Evolutionary conservation across 805 yeast species (phyloP).

Genomic region (Wickerhamiella allomyrinae): DNA sequence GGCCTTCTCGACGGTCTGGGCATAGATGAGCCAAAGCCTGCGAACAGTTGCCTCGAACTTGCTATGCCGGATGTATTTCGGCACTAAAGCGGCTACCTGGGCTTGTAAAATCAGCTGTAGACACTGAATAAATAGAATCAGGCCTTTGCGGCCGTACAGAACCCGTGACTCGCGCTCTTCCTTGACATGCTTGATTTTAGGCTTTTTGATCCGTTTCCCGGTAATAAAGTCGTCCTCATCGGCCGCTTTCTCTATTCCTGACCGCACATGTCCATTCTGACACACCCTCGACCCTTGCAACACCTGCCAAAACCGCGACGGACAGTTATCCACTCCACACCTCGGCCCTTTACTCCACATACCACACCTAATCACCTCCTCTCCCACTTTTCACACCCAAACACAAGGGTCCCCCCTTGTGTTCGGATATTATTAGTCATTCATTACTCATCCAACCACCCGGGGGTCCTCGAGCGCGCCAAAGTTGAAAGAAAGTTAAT

Average conservation of each 20-base stretch:
- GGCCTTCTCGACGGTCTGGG: conserved; percentile 1
- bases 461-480: too few relatives aligned
- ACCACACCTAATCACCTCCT: not conserved
- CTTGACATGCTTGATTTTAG: conserved; percentile 6
- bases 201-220: conserved; percentile 16
- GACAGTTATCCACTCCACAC: conserved; percentile 86
- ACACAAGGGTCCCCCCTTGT: too few relatives aligned
- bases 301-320: conserved; percentile 56
- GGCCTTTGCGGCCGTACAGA: conserved; percentile 8
- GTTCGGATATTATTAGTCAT: too few relatives aligned
- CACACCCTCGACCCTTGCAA: conserved; percentile 73
- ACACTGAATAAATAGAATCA: conserved; percentile 1
- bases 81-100: conserved; percentile 25
- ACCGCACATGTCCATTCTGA: conserved; percentile 80
- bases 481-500: too few relatives aligned
- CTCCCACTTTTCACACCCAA: too few relatives aligned
- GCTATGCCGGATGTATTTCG: conserved; percentile 34
- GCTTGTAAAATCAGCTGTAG: conserved; percentile 24
- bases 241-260: conserved; percentile 49
- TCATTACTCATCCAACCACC: too few relatives aligned
- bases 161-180: conserved; percentile 2
- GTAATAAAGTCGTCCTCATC: conserved; percentile 27
- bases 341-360: conserved; percentile 57
- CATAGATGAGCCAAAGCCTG: conserved; percentile 32
- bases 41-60: conserved; percentile 34